Evolutionary conservation across 306 rosid genomes (phyloP), one percentile per base, ranked within the genome.

Genomic region (Senna tora): DNA sequence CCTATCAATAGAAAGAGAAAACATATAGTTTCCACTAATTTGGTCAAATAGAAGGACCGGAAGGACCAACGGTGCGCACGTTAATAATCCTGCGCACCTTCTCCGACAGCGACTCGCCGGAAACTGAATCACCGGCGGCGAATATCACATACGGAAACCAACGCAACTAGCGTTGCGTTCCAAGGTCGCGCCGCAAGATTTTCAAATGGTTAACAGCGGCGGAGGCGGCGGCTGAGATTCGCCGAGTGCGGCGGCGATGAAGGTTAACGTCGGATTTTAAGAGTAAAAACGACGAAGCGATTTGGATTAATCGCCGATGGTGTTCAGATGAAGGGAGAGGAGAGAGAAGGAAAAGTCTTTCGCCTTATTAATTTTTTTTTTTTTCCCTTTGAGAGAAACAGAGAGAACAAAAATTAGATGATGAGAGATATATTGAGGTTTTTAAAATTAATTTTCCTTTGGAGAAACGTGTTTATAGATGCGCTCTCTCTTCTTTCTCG

Each of bases 301-400:
- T 75, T 80, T 57, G 74, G 82, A 72, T 84, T 80, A 77, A 80
- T 75, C 87, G 83, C 76, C 87, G 77, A 77, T 67, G 85, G 52
- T 61, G 58, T 4, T 57, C 62, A 77, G 84, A 69, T 65, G 84
- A 73, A 72, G 43, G 64, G 66, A 39, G 74, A 77, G 46, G 77
- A 69, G 80, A 73, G 84, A 81, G 75, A 80, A 43, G 42, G 25
- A 67, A 21, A 58, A 67, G 76, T 67, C 73, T 68, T 75, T 51
- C 10, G 32, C 78, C 64, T 16, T 65, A 57, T 52, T 52, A 55
- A 53, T 56, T 60, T 33, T 75, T 67, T 20, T 16, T 16, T n/a
- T n/a, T n/a, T n/a, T n/a, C n/a, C n/a, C n/a, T n/a, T 55, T 38
- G 79, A 59, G 73, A 65, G 78, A 63, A 61, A 65, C 75, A 72